These are phyloP conservation scores for Persicaria maculosa DNA, from an alignment of 148 eudicot species.

Conservation along the genomic window DNA sequence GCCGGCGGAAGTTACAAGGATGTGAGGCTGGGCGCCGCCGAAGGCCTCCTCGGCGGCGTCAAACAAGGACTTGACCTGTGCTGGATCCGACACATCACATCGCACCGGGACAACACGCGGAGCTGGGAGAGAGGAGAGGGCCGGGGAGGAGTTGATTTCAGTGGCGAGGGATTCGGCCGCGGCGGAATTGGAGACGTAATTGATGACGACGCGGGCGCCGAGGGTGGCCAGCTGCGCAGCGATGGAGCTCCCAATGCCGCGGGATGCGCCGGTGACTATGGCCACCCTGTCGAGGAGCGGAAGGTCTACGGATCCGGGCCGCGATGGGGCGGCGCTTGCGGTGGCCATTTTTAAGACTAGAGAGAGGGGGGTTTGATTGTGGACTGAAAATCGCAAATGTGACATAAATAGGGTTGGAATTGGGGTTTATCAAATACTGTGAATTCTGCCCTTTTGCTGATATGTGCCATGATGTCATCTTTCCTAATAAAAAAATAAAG, in stretches of 20 bases:
- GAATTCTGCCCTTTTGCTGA: too few species aligned
- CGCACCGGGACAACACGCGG: constrained; percentile 25
- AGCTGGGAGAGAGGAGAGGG: neutral
- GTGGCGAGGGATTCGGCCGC: constrained; percentile 25
- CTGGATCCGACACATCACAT: constrained; percentile 34
- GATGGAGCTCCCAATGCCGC: constrained; percentile 39
- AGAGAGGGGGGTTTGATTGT: too few species aligned
- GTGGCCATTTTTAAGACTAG: too few species aligned
- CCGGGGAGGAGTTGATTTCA: constrained; percentile 18
- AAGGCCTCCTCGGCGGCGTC: constrained; percentile 25
- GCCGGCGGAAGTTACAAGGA: constrained; percentile 36
- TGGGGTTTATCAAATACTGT: too few species aligned
- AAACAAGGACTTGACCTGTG: constrained; percentile 24
- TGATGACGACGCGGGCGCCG: constrained; percentile 49
- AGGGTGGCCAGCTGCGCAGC: constrained; percentile 37
- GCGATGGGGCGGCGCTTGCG: too few species aligned
- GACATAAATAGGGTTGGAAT: too few species aligned
- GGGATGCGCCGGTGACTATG: constrained; percentile 38
- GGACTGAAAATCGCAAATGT: too few species aligned
- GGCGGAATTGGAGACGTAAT: constrained; percentile 32
- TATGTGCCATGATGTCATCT: too few species aligned
- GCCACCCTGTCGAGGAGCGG: too few species aligned
- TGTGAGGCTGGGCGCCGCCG: constrained; percentile 17
- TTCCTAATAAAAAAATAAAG: too few species aligned
- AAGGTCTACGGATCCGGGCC: too few species aligned